Evolutionary conservation across 192 early-diverging fungal species (phyloP).

Genomic region (Jimgerdemannia flammicorona): DNA sequence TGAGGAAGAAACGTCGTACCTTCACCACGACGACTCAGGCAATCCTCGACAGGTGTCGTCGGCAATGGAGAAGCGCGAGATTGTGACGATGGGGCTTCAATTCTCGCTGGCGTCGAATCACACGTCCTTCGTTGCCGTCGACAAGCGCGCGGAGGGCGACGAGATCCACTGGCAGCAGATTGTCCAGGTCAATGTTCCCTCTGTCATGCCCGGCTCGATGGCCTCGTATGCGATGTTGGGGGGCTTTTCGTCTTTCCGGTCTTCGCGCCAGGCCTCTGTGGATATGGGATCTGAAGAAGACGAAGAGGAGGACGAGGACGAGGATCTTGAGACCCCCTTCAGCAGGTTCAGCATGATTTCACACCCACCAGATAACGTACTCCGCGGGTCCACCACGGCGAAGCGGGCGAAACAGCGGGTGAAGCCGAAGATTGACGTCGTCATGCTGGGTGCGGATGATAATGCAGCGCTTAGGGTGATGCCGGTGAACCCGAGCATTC

Average conservation of each 20-base stretch:
- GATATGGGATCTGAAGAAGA: background rate
- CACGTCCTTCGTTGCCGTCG: background rate
- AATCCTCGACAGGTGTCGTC: background rate
- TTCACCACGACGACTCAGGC: constrained; percentile 14
- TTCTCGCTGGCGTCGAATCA: background rate
- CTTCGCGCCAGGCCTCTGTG: background rate
- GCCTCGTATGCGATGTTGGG: background rate
- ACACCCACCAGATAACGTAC: too few relatives aligned
- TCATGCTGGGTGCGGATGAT: too few relatives aligned
- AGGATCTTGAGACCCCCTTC: too few relatives aligned
- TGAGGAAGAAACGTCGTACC: constrained; percentile 41
- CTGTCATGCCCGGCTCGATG: background rate
- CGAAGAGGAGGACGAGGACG: too few relatives aligned
- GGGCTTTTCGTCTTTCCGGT: background rate
- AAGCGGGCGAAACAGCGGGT: too few relatives aligned
- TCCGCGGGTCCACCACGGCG: too few relatives aligned
- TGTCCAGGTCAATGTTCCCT: background rate
- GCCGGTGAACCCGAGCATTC: background rate
- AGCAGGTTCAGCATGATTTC: too few relatives aligned
- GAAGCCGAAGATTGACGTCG: background rate
- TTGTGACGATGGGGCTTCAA: constrained; percentile 28
- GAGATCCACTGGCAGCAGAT: background rate
- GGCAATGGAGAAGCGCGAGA: constrained; percentile 23
- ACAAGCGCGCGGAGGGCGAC: background rate
- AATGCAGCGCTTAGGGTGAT: too few relatives aligned